A percentile compares a stretch with the other conserved stretches of the same genome.
Evolutionary conservation across 164 flowering plant genomes (phyloP).

Genomic region (Macadamia integrifolia): DNA sequence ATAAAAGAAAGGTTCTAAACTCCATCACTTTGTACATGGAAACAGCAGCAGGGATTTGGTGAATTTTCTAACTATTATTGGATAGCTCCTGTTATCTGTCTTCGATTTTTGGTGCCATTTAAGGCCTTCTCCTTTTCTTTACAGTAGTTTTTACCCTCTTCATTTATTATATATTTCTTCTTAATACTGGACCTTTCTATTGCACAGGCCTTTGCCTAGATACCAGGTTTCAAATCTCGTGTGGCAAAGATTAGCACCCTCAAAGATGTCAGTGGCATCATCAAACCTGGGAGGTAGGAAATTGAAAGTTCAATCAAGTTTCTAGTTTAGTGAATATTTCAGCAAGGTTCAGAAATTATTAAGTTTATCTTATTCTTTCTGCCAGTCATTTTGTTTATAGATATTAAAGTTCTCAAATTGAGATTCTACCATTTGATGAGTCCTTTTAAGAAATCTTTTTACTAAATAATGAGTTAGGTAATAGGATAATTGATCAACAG

Average conservation of each 20-base stretch:
- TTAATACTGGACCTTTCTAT: background rate
- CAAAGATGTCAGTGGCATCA: slow-evolving; percentile 15
- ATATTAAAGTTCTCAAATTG: background rate
- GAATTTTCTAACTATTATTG: no score
- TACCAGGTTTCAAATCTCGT: background rate
- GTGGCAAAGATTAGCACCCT: slow-evolving; percentile 4
- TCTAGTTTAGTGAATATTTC: background rate
- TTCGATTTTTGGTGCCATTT: no score
- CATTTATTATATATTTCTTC: background rate
- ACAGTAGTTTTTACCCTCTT: no score
- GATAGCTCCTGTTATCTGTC: no score
- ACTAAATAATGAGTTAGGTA: no score
- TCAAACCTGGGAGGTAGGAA: slow-evolving; percentile 16
- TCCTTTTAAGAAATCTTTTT: no score
- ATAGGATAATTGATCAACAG: no score
- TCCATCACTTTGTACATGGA: no score
- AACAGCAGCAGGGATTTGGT: no score
- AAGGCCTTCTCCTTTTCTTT: no score
- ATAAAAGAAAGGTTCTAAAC: no score
- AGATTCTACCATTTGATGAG: background rate
- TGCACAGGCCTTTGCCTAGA: background rate
- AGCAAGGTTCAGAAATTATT: background rate
- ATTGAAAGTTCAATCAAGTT: background rate
- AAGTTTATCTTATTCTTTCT: background rate
- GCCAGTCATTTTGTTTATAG: background rate